These are phyloP conservation scores for Colletotrichum orchidophilum DNA, from an alignment of 2,329 filamentous ascomycete species.

Conservation along the genomic window DNA sequence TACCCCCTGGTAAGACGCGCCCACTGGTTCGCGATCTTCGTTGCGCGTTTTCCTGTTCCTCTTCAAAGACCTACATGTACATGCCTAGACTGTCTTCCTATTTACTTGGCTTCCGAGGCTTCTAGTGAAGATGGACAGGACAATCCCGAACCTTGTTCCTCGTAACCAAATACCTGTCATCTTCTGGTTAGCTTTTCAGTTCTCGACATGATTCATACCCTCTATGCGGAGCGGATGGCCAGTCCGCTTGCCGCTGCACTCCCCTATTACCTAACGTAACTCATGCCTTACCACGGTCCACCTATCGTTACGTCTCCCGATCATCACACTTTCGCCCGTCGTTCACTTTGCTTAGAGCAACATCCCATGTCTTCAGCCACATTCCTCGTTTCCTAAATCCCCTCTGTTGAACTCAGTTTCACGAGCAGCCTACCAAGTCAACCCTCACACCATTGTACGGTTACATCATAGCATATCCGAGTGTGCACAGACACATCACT, in stretches of 20 bases:
- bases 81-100: constrained; percentile 2
- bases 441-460: constrained; percentile 13
- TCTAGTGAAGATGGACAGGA: constrained; percentile 27
- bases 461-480: constrained; percentile 18
- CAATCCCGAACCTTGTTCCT: constrained; percentile 17
- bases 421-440: neutral
- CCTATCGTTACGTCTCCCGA: constrained; percentile 11
- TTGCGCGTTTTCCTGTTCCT: neutral
- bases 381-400: neutral
- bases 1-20: constrained; percentile 28
- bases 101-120: constrained; percentile 18
- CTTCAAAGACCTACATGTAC: neutral
- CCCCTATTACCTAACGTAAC: constrained; percentile 5
- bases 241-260: constrained; percentile 6
- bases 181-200: neutral
- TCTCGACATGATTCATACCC: constrained; percentile 10
- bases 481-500: constrained; percentile 22
- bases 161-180: constrained; percentile 17
- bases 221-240: neutral
- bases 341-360: constrained; percentile 1
- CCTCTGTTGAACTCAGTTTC: constrained; percentile 13
- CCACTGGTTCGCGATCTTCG: constrained; percentile 3
- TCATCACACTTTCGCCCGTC: constrained; percentile 6
- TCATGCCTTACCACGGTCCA: constrained; percentile 1
- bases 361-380: constrained; percentile 28